A percentile compares a stretch with the other conserved stretches of the same genome.
Evolutionary conservation across 257 asterid genomes (phyloP).

Genomic region (Petunia axillaris): DNA sequence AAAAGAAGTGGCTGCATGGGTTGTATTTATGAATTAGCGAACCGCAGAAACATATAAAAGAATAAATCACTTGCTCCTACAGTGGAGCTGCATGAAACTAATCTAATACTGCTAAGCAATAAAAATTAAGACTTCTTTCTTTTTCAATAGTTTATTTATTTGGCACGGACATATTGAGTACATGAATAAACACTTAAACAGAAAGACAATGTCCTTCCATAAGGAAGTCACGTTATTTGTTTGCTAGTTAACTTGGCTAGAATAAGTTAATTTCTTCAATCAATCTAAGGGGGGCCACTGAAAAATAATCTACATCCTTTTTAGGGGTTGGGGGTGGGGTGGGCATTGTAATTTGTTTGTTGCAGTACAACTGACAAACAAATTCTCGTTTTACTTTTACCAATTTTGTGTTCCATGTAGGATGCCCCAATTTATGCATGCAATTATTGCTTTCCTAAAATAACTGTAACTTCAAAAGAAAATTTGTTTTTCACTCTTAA

Average conservation of each 20-base stretch:
- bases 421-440: background rate
- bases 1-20: background rate
- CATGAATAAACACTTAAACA: conserved; percentile 22
- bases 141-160: background rate
- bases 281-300: background rate
- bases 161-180: conserved; percentile 2
- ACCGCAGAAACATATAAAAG: background rate
- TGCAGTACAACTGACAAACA: no score
- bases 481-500: background rate
- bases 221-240: conserved; percentile 32
- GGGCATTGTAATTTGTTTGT: background rate
- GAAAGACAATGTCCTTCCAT: conserved; percentile 22
- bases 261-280: conserved; percentile 5
- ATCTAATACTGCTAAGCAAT: background rate
- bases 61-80: background rate
- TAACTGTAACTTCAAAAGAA: background rate
- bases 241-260: conserved; percentile 16
- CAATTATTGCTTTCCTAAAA: background rate
- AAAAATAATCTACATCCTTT: background rate
- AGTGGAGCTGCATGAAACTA: background rate
- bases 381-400: background rate
- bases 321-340: background rate
- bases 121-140: background rate
- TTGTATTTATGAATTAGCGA: background rate
- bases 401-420: background rate